Conservation (phyloP, 129 eudicot genomes). For the carrot (Daucus carota) region DNA sequence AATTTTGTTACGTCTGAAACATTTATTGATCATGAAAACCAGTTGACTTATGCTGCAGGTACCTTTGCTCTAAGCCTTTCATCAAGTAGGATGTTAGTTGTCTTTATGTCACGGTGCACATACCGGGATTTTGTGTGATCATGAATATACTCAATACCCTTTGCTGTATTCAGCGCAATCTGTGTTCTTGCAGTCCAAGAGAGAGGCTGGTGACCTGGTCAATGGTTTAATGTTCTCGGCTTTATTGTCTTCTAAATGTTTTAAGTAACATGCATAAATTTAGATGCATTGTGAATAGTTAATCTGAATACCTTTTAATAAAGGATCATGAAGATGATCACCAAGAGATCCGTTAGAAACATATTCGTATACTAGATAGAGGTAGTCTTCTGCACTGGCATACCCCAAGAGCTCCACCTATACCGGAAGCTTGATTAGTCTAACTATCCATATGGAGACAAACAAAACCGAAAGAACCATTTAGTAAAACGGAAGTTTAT, state of each 20-base stretch:
- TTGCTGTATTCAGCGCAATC: conserved; percentile 72
- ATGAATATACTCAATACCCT: conserved; percentile 83
- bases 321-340: conserved; percentile 82
- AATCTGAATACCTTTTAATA: conserved; percentile 49
- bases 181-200: conserved; percentile 82
- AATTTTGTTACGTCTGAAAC: background rate
- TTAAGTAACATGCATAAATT: background rate
- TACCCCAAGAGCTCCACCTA: conserved; percentile 83
- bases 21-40: background rate
- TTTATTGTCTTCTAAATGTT: background rate
- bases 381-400: conserved; percentile 77
- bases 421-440: conserved; percentile 4
- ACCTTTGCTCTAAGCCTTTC: conserved; percentile 74
- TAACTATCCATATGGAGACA: background rate
- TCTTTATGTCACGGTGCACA: conserved; percentile 84
- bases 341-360: conserved; percentile 64
- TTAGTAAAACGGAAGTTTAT: background rate
- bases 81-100: conserved; percentile 71
- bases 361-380: conserved; percentile 70
- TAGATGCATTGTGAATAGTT: background rate
- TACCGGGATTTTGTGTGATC: conserved; percentile 77
- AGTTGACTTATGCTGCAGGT: background rate
- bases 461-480: background rate
- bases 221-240: background rate
- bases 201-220: conserved; percentile 75